Base-by-base conservation (phyloP, 345 rosid species). In the Populus davidiana region DNA sequence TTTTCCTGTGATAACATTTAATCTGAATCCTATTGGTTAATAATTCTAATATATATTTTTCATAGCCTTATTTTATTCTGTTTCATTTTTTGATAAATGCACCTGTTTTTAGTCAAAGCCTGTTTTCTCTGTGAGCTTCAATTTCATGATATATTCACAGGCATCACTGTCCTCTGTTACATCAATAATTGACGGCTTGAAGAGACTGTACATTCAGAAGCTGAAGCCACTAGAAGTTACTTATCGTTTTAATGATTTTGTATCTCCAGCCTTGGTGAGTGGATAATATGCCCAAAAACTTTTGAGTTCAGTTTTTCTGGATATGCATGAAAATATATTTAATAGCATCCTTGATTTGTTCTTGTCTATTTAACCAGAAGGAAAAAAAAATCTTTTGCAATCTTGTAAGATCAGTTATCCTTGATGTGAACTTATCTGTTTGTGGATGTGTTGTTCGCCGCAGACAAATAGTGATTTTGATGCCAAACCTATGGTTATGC, bases 401-500 rank as follows among this genome's bases (percentile, higher is more conserved):
- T 33, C 5, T 36, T 29, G 20, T 64, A 27, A 52, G 21, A 23
- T 12, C 47, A 12, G 27, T 38, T 54, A 64, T 27, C 36, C 36
- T 33, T 7, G 33, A 43, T 36, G 23, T 50, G 65, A 76, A 23
- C 79, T 75, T 59, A 69, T 69, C 17, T 50, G 63, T 81, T 59
- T 70, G 39, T 54, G 70, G 70, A 69, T 17, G 68, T 41, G 47
- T 67, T 61, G 49, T 82, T 75, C 74, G 35, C n/a, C 83, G 77
- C 82, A 96, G 99, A 79, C 92, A 72, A 90, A 88, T 77, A 93
- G 98, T 79, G 98, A 93, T 81, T 96, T 95, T 78, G 97, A 96
- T 81, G 98, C 97, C 41, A 96, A 89, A 79, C 99, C 99, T 66
- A 96, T 92, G 97, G 99, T 93, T 54, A 92, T 93, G 99, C 93